A percentile compares a stretch with the other conserved stretches of the same genome.
Conservation (phyloP, 202 grass and related monocot species). For the Elaeis oleifera region DNA sequence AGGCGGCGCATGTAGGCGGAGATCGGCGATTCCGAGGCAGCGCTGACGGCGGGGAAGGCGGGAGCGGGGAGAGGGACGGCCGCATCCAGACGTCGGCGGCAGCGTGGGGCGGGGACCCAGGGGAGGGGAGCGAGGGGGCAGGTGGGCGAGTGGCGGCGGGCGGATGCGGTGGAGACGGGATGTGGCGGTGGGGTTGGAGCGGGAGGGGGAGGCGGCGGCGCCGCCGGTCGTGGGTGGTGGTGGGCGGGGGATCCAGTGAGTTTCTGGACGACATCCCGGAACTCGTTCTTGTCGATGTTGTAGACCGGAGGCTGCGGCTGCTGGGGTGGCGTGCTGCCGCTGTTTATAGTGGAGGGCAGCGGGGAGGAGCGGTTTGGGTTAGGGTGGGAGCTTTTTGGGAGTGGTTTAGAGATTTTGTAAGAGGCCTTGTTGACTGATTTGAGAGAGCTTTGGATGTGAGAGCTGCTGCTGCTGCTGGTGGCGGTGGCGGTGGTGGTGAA, state of each 20-base stretch:
- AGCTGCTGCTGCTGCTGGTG: background rate
- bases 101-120: background rate
- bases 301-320: constrained; percentile 81
- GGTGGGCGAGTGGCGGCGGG: constrained; percentile 65
- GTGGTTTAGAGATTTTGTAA: constrained; percentile 93
- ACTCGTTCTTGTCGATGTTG: constrained; percentile 99
- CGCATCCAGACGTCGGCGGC: constrained; percentile 15
- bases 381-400: constrained; percentile 2
- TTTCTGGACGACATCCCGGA: constrained; percentile 98
- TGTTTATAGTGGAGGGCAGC: background rate
- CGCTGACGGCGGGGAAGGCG: constrained; percentile 60
- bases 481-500: constrained; percentile 3
- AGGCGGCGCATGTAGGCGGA: constrained; percentile 94
- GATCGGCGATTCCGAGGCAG: constrained; percentile 83
- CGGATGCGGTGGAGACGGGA: constrained; percentile 95
- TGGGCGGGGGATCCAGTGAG: constrained; percentile 88
- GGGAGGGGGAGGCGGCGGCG: constrained; percentile 16
- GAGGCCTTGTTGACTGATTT: constrained; percentile 80
- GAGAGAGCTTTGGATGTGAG: constrained; percentile 36
- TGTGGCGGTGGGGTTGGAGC: constrained; percentile 29
- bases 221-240: constrained; percentile 31
- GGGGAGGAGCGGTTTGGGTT: constrained; percentile 19
- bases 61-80: constrained; percentile 54
- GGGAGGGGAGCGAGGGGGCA: constrained; percentile 30
- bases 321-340: constrained; percentile 26